Conservation (phyloP, 441 rosid genomes). For the Raphanus hybrid region DNA sequence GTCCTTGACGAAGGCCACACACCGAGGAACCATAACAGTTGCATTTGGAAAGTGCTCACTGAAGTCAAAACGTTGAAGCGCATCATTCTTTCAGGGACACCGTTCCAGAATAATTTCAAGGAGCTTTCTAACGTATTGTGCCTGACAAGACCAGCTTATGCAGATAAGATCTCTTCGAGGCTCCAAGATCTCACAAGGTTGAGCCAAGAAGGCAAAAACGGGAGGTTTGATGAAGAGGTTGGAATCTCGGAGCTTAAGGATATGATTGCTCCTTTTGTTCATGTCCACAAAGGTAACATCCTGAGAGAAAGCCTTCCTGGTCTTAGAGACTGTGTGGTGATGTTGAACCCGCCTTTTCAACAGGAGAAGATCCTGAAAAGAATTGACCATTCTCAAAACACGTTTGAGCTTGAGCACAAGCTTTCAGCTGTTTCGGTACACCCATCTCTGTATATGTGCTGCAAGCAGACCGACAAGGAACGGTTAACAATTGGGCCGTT, state of each 20-base stretch:
- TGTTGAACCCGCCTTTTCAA: constrained; percentile 50
- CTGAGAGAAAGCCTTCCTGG: constrained; percentile 72
- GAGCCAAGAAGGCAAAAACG: constrained; percentile 44
- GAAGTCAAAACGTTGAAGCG: constrained; percentile 60
- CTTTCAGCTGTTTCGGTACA: constrained; percentile 58
- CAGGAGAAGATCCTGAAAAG: constrained; percentile 56
- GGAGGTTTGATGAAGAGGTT: constrained; percentile 42
- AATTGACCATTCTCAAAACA: constrained; percentile 40
- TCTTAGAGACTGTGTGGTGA: constrained; percentile 62
- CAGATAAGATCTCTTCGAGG: constrained; percentile 31
- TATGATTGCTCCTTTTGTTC: constrained; percentile 66
- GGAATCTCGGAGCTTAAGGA: constrained; percentile 41
- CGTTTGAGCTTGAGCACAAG: constrained; percentile 40
- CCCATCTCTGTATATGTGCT: constrained; percentile 51
- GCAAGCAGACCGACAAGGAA: constrained; percentile 30
- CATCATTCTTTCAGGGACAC: constrained; percentile 81
- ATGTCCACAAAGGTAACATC: constrained; percentile 67
- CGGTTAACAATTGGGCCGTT: constrained; percentile 15
- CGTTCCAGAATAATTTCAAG: constrained; percentile 79
- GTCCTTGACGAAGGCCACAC: constrained; percentile 89
- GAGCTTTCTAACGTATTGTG: constrained; percentile 66
- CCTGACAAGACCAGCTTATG: constrained; percentile 59
- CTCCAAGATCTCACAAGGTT: constrained; percentile 30
- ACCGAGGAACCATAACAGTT: constrained; percentile 63
- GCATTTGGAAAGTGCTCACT: constrained; percentile 63